Evolutionary conservation across 225 moss, liverwort and hornwort species (phyloP).

Genomic region (Takakia lepidozioides): DNA sequence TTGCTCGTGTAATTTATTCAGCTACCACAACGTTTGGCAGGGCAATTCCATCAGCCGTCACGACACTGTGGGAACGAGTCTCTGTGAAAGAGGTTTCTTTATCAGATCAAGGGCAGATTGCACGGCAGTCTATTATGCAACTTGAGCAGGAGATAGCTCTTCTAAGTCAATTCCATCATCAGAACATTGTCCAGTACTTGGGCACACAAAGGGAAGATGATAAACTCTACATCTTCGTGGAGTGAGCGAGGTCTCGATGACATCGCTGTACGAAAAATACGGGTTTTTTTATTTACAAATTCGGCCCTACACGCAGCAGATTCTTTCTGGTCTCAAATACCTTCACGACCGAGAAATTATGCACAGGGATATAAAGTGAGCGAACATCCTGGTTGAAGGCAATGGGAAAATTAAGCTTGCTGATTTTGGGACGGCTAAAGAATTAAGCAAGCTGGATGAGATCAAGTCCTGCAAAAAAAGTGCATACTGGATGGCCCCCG

Average conservation of each 20-base stretch:
- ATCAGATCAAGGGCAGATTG: neutral
- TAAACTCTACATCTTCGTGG: conserved; percentile 48
- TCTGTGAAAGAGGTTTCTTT: conserved; percentile 3
- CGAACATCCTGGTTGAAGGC: conserved; percentile 46
- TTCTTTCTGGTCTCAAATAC: conserved; percentile 40
- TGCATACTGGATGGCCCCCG: conserved; percentile 59
- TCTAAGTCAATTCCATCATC: conserved; percentile 3
- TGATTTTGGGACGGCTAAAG: conserved; percentile 22
- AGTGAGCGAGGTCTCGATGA: conserved; percentile 25
- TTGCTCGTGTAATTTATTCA: too few relatives aligned
- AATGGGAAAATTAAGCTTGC: conserved; percentile 46
- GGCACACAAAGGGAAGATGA: conserved; percentile 16
- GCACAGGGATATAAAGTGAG: conserved; percentile 54
- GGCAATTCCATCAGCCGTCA: too few relatives aligned
- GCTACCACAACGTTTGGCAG: too few relatives aligned
- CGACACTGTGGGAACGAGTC: too few relatives aligned
- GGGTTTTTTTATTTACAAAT: conserved; percentile 39
- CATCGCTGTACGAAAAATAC: conserved; percentile 49
- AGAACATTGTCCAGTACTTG: conserved; percentile 7
- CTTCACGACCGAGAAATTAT: conserved; percentile 46
- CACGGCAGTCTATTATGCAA: conserved; percentile 1
- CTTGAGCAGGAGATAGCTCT: conserved; percentile 7
- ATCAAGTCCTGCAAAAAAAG: conserved; percentile 33
- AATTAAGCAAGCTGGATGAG: neutral
- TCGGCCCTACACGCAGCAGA: conserved; percentile 43